Evolutionary conservation across 2,329 filamentous ascomycete genomes (phyloP), one percentile per base, ranked within the genome.

Genomic region (Epichloe brachyelytri): DNA sequence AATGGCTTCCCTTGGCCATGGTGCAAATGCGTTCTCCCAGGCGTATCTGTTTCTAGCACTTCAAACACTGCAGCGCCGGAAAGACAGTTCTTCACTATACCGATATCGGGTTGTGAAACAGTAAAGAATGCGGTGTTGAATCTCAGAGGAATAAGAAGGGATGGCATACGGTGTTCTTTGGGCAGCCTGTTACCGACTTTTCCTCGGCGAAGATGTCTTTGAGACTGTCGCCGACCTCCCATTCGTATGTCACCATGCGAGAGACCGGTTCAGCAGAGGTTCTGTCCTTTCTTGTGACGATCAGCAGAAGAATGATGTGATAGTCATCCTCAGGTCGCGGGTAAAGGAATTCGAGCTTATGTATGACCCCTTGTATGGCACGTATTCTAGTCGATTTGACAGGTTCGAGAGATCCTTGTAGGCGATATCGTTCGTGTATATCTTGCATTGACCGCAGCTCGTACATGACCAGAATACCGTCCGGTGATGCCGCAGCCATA

Each of bases 291-390:
- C 67, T 69, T 48, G 75, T 66, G 15, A 79, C 59, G 17, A 84
- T 74, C 41, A 95, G 69, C 11, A 95, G 70, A 3, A 97, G 73
- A n/a, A 94, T 83, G 43, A 94, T 78, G 58, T 83, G 82, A 50
- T 82, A 73, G 10, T 80, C 75, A 54, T 90, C 82, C 49, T 80
- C 76, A 0, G 76, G 67, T 10, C 75, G 74, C 7, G 89, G 86
- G 53, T 85, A 80, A 3, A 98, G 73, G 56, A 97, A 98, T 20
- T 89, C 85, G 74, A 96, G 83, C 58, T 88, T 86, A 59, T 91
- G 75, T 51, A 97, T 87, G n/a, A 83, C 74, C 1, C 87, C 89
- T 7, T 82, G 77, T 7, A 88, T 71, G 10, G 65, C 56, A 10
- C 75, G 71, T 17, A 71, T 60, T 17, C 67, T 61, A 39, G 59